Evolutionary conservation across 2,329 filamentous ascomycete species (phyloP).

Genomic region (Stromatinia cepivora): DNA sequence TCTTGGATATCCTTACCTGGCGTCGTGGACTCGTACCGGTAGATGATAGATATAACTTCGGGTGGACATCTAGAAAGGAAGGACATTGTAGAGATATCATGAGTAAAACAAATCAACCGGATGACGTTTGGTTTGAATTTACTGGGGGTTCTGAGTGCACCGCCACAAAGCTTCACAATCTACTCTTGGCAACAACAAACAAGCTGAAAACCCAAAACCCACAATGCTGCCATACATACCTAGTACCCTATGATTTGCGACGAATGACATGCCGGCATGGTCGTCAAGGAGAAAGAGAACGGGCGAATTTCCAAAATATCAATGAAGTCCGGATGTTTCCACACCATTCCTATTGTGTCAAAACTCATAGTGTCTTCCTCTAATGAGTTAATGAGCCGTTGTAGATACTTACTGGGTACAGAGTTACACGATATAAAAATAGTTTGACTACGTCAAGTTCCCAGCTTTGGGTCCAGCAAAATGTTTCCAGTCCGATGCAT

Average conservation of each 20-base stretch:
- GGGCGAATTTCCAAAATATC: not conserved
- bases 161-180: constrained; percentile 10
- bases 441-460: not conserved
- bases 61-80: constrained; percentile 1
- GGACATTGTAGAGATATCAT: not conserved
- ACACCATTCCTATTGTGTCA: not conserved
- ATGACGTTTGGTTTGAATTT: constrained; percentile 4
- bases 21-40: not conserved
- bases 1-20: too few species aligned
- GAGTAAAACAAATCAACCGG: not conserved
- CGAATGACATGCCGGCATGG: not conserved
- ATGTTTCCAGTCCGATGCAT: not conserved
- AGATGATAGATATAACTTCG: not conserved
- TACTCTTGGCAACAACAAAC: constrained; percentile 8
- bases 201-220: constrained; percentile 22
- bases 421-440: not conserved
- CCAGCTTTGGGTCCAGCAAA: not conserved
- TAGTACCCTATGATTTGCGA: not conserved
- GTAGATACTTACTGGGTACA: not conserved
- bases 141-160: not conserved
- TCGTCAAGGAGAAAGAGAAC: not conserved
- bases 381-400: not conserved
- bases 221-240: not conserved
- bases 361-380: not conserved
- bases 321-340: not conserved